Percentiles rank a stretch among this genome's conserved stretches.
These are phyloP conservation scores for Orobanche coerulescens DNA, from an alignment of 257 asterid species.

Conservation along the genomic window DNA sequence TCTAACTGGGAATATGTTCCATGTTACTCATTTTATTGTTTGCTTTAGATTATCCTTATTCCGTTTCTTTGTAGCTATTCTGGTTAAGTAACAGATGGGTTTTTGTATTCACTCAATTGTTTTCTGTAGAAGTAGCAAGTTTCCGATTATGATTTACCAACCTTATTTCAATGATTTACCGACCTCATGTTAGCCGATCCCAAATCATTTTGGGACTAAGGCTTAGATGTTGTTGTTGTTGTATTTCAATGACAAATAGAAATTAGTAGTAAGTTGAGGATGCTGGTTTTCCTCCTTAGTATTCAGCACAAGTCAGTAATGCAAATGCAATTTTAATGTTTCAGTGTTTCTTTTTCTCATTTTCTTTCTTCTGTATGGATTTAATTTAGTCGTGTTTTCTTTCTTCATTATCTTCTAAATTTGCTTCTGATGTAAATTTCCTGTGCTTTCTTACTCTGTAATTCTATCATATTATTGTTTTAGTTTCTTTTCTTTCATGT, in stretches of 20 bases:
- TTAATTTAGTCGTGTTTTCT: background rate
- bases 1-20: no score
- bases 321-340: background rate
- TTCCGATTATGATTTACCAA: no score
- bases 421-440: background rate
- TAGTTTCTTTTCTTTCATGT: background rate
- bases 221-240: no score
- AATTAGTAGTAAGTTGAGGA: background rate
- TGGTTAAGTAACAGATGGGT: no score
- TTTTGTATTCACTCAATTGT: no score
- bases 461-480: background rate
- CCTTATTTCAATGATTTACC: background rate
- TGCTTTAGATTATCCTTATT: no score
- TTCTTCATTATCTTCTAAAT: background rate
- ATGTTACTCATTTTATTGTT: no score
- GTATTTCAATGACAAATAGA: no score
- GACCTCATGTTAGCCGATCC: no score
- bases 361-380: background rate
- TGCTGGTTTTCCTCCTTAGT: background rate
- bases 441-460: background rate
- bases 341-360: no score
- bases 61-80: no score
- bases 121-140: background rate
- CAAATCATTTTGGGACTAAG: no score
- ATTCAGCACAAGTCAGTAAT: background rate